Conservation (phyloP, 2,329 filamentous ascomycete species). For the Pleomassaria siparia region DNA sequence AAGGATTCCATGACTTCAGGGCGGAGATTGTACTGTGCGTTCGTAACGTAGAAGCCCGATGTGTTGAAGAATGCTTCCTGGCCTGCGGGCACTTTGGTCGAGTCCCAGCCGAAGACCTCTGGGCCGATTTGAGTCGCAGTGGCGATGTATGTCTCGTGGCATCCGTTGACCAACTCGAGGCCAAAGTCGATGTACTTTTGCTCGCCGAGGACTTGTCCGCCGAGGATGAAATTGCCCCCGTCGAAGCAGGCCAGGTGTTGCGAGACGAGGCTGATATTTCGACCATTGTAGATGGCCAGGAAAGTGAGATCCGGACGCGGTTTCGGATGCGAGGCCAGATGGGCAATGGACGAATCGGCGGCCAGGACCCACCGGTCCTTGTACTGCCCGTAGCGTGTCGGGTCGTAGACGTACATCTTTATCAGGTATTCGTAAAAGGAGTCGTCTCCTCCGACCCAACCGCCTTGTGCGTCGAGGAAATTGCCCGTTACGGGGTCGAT, state of each 20-base stretch:
- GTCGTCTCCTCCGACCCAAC: slow-evolving; percentile 77
- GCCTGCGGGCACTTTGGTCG: slow-evolving; percentile 29
- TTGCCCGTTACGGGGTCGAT: slow-evolving; percentile 66
- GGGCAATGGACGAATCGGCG: slow-evolving; percentile 71
- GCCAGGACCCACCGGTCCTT: slow-evolving; percentile 73
- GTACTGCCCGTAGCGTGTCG: slow-evolving; percentile 63
- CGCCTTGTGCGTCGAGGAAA: slow-evolving; percentile 68
- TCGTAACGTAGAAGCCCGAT: slow-evolving; percentile 72
- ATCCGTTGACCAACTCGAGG: slow-evolving; percentile 69
- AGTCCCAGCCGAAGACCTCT: slow-evolving; percentile 55
- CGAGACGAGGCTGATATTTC: slow-evolving; percentile 39
- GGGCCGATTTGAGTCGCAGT: slow-evolving; percentile 77
- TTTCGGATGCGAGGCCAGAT: slow-evolving; percentile 69
- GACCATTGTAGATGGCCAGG: slow-evolving; percentile 59
- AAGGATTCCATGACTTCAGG: slow-evolving; percentile 82
- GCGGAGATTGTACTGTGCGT: slow-evolving; percentile 65
- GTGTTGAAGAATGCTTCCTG: slow-evolving; percentile 62
- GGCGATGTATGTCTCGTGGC: slow-evolving; percentile 70
- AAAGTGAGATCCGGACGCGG: slow-evolving; percentile 72
- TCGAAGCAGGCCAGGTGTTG: slow-evolving; percentile 74
- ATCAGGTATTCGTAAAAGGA: slow-evolving; percentile 89
- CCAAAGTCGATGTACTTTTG: slow-evolving; percentile 74
- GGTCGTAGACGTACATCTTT: slow-evolving; percentile 86
- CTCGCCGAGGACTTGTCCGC: slow-evolving; percentile 67
- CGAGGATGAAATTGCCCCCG: slow-evolving; percentile 83